Evolutionary conservation across 2,329 filamentous ascomycete species (phyloP).

Genomic region (Aspergillus fumigatiaffinis): DNA sequence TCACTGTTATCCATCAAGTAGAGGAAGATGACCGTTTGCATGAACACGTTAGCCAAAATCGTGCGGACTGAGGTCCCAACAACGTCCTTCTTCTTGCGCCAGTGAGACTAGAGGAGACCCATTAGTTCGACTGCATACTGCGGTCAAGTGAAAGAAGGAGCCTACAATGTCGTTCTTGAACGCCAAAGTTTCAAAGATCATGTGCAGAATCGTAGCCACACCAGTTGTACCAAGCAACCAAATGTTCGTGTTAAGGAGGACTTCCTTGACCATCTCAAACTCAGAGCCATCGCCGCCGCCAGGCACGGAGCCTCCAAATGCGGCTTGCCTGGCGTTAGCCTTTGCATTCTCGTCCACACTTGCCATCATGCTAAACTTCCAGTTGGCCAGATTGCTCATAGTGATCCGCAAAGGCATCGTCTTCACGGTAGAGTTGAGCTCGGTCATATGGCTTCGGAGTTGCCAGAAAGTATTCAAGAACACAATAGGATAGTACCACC

Average conservation of each 20-base stretch:
- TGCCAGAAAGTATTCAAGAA: slow-evolving; percentile 99
- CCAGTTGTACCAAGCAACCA: slow-evolving; percentile 83
- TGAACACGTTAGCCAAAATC: slow-evolving; percentile 95
- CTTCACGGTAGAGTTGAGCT: slow-evolving; percentile 84
- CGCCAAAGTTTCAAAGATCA: slow-evolving; percentile 90
- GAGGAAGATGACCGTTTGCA: slow-evolving; percentile 93
- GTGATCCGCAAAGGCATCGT: slow-evolving; percentile 78
- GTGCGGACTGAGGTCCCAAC: slow-evolving; percentile 94
- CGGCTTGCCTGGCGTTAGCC: slow-evolving; percentile 72
- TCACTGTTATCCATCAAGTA: slow-evolving; percentile 97
- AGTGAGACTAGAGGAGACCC: slow-evolving; percentile 60
- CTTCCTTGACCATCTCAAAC: slow-evolving; percentile 95
- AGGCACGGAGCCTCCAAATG: slow-evolving; percentile 65
- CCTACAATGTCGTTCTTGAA: slow-evolving; percentile 90
- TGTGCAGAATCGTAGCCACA: slow-evolving; percentile 81
- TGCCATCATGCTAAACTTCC: slow-evolving; percentile 85
- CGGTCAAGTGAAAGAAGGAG: neutral
- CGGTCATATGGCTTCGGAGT: slow-evolving; percentile 81
- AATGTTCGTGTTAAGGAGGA: slow-evolving; percentile 88
- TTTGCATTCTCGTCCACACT: slow-evolving; percentile 85
- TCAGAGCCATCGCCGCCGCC: slow-evolving; percentile 86
- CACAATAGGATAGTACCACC: slow-evolving; percentile 88
- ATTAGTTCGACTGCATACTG: neutral
- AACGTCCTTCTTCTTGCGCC: slow-evolving; percentile 99
- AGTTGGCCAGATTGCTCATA: slow-evolving; percentile 74